phyloP scores from a whole-genome alignment of 257 asterid species.

The Petunia axillaris region DNA sequence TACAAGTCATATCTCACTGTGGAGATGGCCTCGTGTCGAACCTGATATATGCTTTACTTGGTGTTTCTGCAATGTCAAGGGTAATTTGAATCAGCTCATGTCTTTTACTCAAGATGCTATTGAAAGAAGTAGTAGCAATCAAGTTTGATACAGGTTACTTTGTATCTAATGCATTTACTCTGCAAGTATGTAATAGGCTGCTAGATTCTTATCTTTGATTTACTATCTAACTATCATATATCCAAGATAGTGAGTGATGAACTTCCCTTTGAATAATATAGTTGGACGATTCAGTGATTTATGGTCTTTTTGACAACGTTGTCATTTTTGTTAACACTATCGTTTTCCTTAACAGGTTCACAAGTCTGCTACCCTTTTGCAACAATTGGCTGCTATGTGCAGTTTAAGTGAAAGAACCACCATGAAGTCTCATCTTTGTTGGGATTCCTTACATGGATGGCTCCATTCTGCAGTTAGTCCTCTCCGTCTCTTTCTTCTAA shows the following conservation, averaged over 20 bases:
- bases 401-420: constrained; percentile 67
- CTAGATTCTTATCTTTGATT: constrained; percentile 18
- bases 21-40: constrained; percentile 85
- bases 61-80: constrained; percentile 94
- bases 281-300: background rate
- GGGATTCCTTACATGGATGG: constrained; percentile 78
- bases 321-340: constrained; percentile 6
- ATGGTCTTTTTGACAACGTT: constrained; percentile 5
- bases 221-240: background rate
- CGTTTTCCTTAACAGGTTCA: constrained; percentile 61
- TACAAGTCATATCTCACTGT: constrained; percentile 65
- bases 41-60: constrained; percentile 87
- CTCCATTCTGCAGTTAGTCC: constrained; percentile 67
- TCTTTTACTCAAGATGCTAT: constrained; percentile 18
- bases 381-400: constrained; percentile 79
- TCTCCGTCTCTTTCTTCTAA: constrained; percentile 23
- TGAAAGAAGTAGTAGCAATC: constrained; percentile 11
- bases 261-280: constrained; percentile 3
- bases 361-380: constrained; percentile 73
- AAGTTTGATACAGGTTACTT: constrained; percentile 23
- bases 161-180: constrained; percentile 10
- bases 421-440: constrained; percentile 62
- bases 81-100: constrained; percentile 51
- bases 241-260: constrained; percentile 13
- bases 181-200: background rate